Base-by-base conservation (phyloP, 768 basidiomycete genomes). In the Agrocybe chaxingu region DNA sequence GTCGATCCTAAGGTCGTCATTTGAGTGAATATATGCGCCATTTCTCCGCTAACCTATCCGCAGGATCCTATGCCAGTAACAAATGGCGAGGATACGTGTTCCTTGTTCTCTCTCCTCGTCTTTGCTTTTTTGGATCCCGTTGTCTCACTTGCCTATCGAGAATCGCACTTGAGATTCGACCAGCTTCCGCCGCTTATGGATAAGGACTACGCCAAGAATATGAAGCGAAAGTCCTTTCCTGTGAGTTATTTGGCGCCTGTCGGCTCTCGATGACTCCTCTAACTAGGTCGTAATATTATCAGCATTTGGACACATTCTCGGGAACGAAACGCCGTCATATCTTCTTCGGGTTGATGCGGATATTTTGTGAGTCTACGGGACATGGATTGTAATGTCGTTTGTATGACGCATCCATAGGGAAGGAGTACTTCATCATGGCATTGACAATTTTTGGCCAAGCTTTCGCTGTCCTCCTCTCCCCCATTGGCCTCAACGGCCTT, bases 171-270 rank as follows among this genome's bases (percentile, higher is more conserved):
- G 1, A 59, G 75, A 1, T 64, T 66, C 35, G 81, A 85, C 37
- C 60, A 83, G 43, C 66, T 85, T 37, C 84, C 84, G 11, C 81
- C 80, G 2, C 76, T 87, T 64, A 78, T 79, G 4, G 82, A 85
- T 53, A 78, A 80, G 47, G 85, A 87, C 51, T 45, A 51, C 44
- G 56, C 62, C 3, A 50, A 57, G 10, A 10, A 61, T 52, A 36
- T 67, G n/a, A 62, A 58, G 8, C 35, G 42, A 8, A 55, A 40
- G 24, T 52, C 60, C 4, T 66, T 71, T 48, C 62, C 60, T 43
- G 71, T 68, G 52, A 24, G 52, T 18, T 8, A 10, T 44, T 29
- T 8, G 32, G 35, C 29, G 10, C 9, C 36, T 11, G 13, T 24
- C 19, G 29, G 34, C 24, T 29, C 11, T 4, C 31, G 8, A 4